phyloP scores from a whole-genome alignment of 371 early-diverging fungal genomes.

The Umbelopsis sp. region DNA sequence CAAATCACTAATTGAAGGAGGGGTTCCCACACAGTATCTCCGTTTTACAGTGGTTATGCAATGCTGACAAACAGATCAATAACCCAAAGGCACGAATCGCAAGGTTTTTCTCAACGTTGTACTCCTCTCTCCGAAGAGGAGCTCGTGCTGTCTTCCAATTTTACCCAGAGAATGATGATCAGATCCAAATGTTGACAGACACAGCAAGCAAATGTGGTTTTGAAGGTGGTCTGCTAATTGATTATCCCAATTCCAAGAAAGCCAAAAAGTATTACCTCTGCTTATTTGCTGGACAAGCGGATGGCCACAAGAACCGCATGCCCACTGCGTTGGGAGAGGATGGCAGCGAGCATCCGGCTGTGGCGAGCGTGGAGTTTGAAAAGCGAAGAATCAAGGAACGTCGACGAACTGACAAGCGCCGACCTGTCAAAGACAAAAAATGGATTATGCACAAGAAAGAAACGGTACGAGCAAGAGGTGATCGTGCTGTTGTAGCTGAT shows the following conservation, averaged over 20 bases:
- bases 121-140: constrained; percentile 85
- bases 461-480: constrained; percentile 80
- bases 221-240: constrained; percentile 95
- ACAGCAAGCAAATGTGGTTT: constrained; percentile 93
- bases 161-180: constrained; percentile 96
- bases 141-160: constrained; percentile 98
- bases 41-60: constrained; percentile 99
- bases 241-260: constrained; percentile 96
- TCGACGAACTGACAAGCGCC: constrained; percentile 53
- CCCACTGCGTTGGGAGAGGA: constrained; percentile 83
- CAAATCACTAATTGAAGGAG: not conserved
- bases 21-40: constrained; percentile 74
- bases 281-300: constrained; percentile 88
- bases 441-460: constrained; percentile 96
- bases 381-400: constrained; percentile 39
- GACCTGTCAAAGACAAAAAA: constrained; percentile 80
- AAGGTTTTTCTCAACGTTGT: constrained; percentile 94
- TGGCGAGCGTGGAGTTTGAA: constrained; percentile 40
- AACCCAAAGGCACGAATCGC: constrained; percentile 84
- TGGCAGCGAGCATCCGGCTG: constrained; percentile 63
- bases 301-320: constrained; percentile 63
- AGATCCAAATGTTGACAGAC: constrained; percentile 92
- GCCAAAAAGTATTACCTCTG: constrained; percentile 97
- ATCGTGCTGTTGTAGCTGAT: constrained; percentile 82
- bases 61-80: constrained; percentile 89